Base-by-base conservation (phyloP, 2,329 filamentous ascomycete species). In the Aspergillus novofumigatus region DNA sequence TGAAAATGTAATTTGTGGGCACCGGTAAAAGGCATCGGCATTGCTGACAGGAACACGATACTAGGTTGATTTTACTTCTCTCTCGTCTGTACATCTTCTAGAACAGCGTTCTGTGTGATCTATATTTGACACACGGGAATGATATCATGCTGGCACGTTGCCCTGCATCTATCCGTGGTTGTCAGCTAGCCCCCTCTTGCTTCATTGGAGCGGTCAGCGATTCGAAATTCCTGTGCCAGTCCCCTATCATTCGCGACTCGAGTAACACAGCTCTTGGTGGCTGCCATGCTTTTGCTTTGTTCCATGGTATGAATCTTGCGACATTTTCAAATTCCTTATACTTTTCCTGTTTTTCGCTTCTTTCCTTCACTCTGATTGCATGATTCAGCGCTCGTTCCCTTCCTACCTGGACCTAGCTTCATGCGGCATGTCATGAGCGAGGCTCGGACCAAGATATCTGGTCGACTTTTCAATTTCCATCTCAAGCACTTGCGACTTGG, bases 261-360 rank as follows among this genome's bases (percentile, higher is more conserved):
- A 60, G 62, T 67, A 32, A 57, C 61, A 66, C 65, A 61, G 54
- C 61, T 60, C 60, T 56, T 57, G 59, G 68, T 71, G 67, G 69
- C 66, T 66, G 68, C 69, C 70, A 72, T 72, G 68, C 65, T 62
- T 54, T 62, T 54, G 59, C 57, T 66, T 68, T 69, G 66, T 65
- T 66, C 63, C 64, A 59, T 49, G 29, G 28, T 38, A 57, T 51
- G 57, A 53, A 54, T 55, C 57, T 56, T 56, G 41, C 28, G 52
- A 48, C 23, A n/a, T 20, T 50, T 29, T 4, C 54, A 52, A 54
- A 52, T 58, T 52, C 52, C 38, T 41, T 47, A 20, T 26, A 20
- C 20, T 26, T 52, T 17, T 20, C 26, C 14, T 25, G 42, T 32
- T 21, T 51, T 20, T 14, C 26, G 11, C n/a, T 44, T 41, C 48